Conservation (phyloP, 164 flowering plant genomes). For the Chimonanthus praecox region DNA sequence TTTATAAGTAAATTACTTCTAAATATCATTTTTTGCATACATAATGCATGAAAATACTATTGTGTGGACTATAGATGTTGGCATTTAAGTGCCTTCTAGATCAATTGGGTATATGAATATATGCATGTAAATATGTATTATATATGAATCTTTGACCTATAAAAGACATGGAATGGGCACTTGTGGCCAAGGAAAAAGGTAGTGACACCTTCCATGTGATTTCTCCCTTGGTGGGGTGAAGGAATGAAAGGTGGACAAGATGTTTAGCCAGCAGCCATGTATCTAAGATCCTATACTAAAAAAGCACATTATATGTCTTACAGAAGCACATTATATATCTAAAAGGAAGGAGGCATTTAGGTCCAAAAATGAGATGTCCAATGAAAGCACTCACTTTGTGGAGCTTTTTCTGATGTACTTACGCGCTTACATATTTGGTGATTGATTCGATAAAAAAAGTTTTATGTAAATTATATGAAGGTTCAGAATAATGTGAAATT, state of each 20-base stretch:
- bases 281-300: background rate
- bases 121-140: background rate
- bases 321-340: background rate
- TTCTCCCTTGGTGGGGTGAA: background rate
- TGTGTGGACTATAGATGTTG: too few species aligned
- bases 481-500: too few species aligned
- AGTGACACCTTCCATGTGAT: constrained; percentile 10
- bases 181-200: constrained; percentile 4
- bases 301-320: background rate
- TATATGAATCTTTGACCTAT: background rate
- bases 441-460: too few species aligned
- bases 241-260: background rate
- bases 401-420: too few species aligned
- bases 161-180: constrained; percentile 4
- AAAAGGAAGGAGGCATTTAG: background rate
- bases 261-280: background rate
- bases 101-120: background rate
- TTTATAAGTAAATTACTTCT: too few species aligned
- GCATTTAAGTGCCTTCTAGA: too few species aligned
- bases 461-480: too few species aligned
- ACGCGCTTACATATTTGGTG: too few species aligned
- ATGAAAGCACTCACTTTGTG: background rate
- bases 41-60: too few species aligned
- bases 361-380: background rate
- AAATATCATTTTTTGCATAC: too few species aligned